Evolutionary conservation across 345 rosid genomes (phyloP), one percentile per base, ranked within the genome.

Genomic region (Citrus hindsii): DNA sequence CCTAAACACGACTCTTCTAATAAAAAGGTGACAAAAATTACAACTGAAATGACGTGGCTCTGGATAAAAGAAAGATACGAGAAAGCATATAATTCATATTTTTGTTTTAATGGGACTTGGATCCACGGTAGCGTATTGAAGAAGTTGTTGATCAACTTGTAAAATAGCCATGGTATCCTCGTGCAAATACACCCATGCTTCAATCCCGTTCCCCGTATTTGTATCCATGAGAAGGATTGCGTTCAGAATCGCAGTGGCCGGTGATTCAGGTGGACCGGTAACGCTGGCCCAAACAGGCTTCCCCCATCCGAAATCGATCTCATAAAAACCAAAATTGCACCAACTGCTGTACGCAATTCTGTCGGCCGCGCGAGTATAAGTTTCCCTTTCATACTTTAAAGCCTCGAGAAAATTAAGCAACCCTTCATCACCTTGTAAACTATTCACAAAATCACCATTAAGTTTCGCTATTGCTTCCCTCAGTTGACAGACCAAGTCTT

Each of bases 241-340:
- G 5, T 46, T 46, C 51, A 46, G 2, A 13, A 46, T 4, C 18
- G 16, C 18, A 12, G 51, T 46, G 5, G 18, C 51, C 16, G 51
- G 4, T 19, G 48, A 9, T 28, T 21, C 30, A 21, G 21, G 28
- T 0, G 63, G 2, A 30, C 73, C 70, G 22, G 38, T 28, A 0
- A 35, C 7, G 37, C 61, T 56, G 13, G 25, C 73, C 89, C 89
- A 84, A 5, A 19, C 7, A 18, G 84, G 87, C 79, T 72, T 84
- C 53, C 87, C 83, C 82, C 82, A 82, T 25, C 87, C 86, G 28
- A 86, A 86, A 76, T 79, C 83, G 65, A 84, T 56, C 38, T 82
- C 83, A 60, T 83, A 82, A 6, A 79, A 42, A 2, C 84, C 84
- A 32, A 80, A 13, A 6, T 73, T 78, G 38, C 78, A 73, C 79